Base-by-base conservation (phyloP, 306 rosid genomes). In the Dryas octopetala region DNA sequence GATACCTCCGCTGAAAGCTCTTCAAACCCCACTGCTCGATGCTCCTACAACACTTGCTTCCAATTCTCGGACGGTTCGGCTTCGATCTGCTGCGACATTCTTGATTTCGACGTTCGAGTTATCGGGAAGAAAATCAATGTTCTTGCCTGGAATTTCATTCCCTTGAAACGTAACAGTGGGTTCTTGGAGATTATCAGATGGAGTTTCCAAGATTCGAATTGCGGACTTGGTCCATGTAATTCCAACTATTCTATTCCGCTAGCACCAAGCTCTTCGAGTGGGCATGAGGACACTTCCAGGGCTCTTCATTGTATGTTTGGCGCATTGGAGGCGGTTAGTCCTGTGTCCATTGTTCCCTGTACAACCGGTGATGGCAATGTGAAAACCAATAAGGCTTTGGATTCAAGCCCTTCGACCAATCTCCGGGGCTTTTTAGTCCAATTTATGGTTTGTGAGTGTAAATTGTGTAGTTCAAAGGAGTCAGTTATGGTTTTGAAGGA, bases 161-260 rank as follows among this genome's bases (percentile, higher is more conserved):
- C 97, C 2, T 69, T 76, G 54, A 90, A 87, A 58, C 78, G 23
- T 0, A 76, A 54, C 4, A 60, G 74, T 2, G 90, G 91, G 26
- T 88, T 88, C 79, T 81, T 91, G 68, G 98, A 95, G 87, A 91
- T 95, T 17, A 87, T 95, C 78, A 73, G 82, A 4, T 95, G 98
- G 98, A 48, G 68, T 5, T 88, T 83, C 66, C 65, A 49, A 4
- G 81, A 81, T 55, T 82, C 83, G 2, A 64, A 76, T 9, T 40
- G 59, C 1, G 84, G 76, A 47, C 55, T 64, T 45, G 19, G 38
- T 58, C 75, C 7, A 9, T 43, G 76, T 23, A 54, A 23, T 62
- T 78, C 76, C 4, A 63, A 66, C 1, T 79, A 76, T 55, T 70
- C 77, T 3, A 83, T 87, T 76, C 80, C 84, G 0, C 66, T 90